These are phyloP conservation scores for Haematococcus lacustris DNA, from an alignment of 139 green algal genomes.

Conservation along the genomic window DNA sequence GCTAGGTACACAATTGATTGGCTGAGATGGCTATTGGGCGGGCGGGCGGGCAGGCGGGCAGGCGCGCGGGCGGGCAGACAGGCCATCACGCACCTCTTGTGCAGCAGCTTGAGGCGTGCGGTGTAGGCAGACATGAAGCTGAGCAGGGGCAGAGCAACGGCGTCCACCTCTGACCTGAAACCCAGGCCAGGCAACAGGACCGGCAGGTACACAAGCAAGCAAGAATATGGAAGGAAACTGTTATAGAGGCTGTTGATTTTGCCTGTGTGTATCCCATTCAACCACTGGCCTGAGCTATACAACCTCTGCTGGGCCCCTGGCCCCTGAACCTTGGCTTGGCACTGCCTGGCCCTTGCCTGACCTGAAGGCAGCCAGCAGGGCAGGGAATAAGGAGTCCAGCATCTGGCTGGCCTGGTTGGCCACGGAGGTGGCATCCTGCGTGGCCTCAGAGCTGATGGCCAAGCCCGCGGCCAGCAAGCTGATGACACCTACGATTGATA, in stretches of 20 bases:
- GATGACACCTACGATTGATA: conserved; percentile 43
- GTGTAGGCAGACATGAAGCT: conserved; percentile 73
- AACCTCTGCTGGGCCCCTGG: too few relatives aligned
- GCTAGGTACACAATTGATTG: too few relatives aligned
- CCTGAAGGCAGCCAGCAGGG: conserved; percentile 46
- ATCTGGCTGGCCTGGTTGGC: conserved; percentile 28
- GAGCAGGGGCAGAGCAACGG: conserved; percentile 57
- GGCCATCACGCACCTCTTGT: conserved; percentile 44
- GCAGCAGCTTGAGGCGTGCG: conserved; percentile 44
- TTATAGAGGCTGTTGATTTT: too few relatives aligned
- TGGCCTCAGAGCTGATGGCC: conserved; percentile 52
- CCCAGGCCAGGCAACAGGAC: too few relatives aligned
- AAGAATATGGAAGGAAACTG: neutral
- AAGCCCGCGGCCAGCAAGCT: conserved; percentile 63
- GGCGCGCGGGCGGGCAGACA: too few relatives aligned
- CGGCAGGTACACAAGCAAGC: conserved; percentile 1
- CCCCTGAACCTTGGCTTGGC: too few relatives aligned
- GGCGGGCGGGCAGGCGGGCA: too few relatives aligned
- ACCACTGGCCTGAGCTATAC: too few relatives aligned
- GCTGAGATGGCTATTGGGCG: too few relatives aligned
- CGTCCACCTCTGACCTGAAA: conserved; percentile 28
- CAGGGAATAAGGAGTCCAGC: conserved; percentile 42
- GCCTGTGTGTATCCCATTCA: too few relatives aligned
- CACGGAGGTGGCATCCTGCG: conserved; percentile 35
- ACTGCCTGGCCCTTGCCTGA: too few relatives aligned